phyloP scores from a whole-genome alignment of 805 yeast genomes.

The Nakazawaea siamensis region DNA sequence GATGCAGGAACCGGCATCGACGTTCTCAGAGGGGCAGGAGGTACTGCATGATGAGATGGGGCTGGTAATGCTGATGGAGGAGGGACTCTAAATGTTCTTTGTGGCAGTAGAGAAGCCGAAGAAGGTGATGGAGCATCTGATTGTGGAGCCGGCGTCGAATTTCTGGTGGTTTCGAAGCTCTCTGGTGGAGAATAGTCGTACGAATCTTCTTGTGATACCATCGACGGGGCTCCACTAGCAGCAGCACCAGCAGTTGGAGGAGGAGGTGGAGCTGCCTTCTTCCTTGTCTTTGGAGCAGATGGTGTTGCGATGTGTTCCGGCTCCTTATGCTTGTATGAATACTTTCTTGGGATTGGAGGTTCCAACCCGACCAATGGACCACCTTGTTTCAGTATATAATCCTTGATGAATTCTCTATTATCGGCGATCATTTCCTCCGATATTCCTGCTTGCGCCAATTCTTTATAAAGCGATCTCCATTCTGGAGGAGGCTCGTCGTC shows the following conservation, averaged over 20 bases:
- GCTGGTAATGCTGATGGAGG: conserved; percentile 9
- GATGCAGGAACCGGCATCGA: conserved; percentile 13
- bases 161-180: neutral
- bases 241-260: conserved; percentile 20
- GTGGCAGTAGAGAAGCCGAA: conserved; percentile 8
- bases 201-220: conserved; percentile 9
- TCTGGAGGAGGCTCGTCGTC: conserved; percentile 79
- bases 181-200: conserved; percentile 17
- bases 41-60: conserved; percentile 22
- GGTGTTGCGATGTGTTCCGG: conserved; percentile 31
- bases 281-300: conserved; percentile 14
- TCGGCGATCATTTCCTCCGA: conserved; percentile 86
- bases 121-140: conserved; percentile 1
- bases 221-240: conserved; percentile 15
- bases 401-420: conserved; percentile 73
- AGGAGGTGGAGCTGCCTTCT: conserved; percentile 33
- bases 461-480: conserved; percentile 70
- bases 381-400: conserved; percentile 65
- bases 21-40: conserved; percentile 11
- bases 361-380: conserved; percentile 78
- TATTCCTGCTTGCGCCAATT: conserved; percentile 71
- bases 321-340: conserved; percentile 24
- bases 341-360: conserved; percentile 72
- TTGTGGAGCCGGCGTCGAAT: conserved; percentile 13
- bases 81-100: conserved; percentile 23